Conservation (phyloP, 106 monocot genomes). For the Dioscorea dumetorum region DNA sequence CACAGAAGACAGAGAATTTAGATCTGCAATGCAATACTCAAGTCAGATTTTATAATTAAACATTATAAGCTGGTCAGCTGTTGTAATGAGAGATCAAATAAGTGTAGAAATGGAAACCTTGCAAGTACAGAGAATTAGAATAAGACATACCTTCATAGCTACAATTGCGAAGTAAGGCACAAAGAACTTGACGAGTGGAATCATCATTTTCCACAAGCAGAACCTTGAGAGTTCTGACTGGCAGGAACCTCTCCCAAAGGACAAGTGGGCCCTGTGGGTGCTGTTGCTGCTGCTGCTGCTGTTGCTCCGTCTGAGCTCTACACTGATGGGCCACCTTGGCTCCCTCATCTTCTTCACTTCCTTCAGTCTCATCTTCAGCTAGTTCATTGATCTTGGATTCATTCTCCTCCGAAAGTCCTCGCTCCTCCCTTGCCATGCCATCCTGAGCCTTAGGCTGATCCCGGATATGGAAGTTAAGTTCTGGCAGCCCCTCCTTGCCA, state of each 20-base stretch:
- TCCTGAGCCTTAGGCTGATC: slow-evolving; percentile 11
- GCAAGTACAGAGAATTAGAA: no score
- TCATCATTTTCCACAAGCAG: slow-evolving; percentile 95
- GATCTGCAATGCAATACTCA: no score
- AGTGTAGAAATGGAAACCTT: no score
- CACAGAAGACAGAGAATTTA: no score
- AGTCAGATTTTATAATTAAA: no score
- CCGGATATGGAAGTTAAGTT: slow-evolving; percentile 1
- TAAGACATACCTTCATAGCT: slow-evolving; percentile 77
- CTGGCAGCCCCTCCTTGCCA: slow-evolving; percentile 10
- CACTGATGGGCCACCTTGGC: slow-evolving; percentile 1
- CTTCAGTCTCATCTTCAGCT: slow-evolving; percentile 6
- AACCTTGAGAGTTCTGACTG: slow-evolving; percentile 69
- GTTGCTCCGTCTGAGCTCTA: slow-evolving; percentile 24
- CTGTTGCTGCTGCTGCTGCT: slow-evolving; percentile 27
- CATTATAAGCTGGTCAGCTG: no score
- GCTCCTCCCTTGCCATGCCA: slow-evolving; percentile 15
- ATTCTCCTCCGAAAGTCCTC: slow-evolving; percentile 42
- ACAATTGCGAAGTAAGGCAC: slow-evolving; percentile 87
- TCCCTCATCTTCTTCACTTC: slow-evolving; percentile 4
- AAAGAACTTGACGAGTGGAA: slow-evolving; percentile 84
- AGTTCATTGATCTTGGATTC: slow-evolving; percentile 36
- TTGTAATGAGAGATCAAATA: no score
- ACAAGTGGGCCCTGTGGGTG: slow-evolving; percentile 23
- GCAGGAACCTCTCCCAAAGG: slow-evolving; percentile 87